These are phyloP conservation scores for Mucor racemosus DNA, from an alignment of 371 early-diverging fungal species.

Conservation along the genomic window DNA sequence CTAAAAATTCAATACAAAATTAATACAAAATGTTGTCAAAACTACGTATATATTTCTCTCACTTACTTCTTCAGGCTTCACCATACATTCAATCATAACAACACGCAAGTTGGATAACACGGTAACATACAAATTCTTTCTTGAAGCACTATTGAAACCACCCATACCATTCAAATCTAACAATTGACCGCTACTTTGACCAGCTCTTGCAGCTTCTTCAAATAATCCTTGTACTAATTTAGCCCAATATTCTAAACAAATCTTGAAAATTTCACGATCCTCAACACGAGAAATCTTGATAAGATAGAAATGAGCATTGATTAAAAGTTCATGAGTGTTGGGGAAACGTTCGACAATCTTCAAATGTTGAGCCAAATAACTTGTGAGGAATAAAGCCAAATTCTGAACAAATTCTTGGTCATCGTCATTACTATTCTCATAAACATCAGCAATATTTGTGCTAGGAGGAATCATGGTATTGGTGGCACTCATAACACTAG, in stretches of 20 bases:
- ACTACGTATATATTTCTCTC: constrained; percentile 21
- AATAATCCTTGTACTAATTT: constrained; percentile 87
- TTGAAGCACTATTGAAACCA: constrained; percentile 24
- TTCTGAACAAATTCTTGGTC: constrained; percentile 81
- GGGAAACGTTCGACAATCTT: constrained; percentile 63
- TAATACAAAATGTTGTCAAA: background rate
- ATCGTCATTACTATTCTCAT: constrained; percentile 82
- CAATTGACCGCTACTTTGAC: constrained; percentile 50
- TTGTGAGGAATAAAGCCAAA: constrained; percentile 72
- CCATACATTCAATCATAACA: constrained; percentile 97
- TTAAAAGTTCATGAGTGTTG: constrained; percentile 67
- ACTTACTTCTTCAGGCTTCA: constrained; percentile 90
- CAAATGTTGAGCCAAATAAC: constrained; percentile 83
- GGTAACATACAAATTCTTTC: constrained; percentile 75
- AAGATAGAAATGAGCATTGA: constrained; percentile 88
- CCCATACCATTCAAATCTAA: constrained; percentile 47
- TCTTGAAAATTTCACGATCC: constrained; percentile 97
- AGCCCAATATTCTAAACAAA: constrained; percentile 97
- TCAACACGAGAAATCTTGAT: constrained; percentile 89
- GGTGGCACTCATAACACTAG: constrained; percentile 75
- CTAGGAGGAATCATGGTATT: constrained; percentile 71
- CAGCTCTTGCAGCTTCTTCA: constrained; percentile 75
- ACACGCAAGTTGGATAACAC: constrained; percentile 83
- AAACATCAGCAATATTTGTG: constrained; percentile 66
- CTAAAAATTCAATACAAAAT: constrained; percentile 26